Percentiles rank a stretch among this genome's conserved stretches.
phyloP scores from a whole-genome alignment of 768 basidiomycete genomes.

The Termitomyces sp. region DNA sequence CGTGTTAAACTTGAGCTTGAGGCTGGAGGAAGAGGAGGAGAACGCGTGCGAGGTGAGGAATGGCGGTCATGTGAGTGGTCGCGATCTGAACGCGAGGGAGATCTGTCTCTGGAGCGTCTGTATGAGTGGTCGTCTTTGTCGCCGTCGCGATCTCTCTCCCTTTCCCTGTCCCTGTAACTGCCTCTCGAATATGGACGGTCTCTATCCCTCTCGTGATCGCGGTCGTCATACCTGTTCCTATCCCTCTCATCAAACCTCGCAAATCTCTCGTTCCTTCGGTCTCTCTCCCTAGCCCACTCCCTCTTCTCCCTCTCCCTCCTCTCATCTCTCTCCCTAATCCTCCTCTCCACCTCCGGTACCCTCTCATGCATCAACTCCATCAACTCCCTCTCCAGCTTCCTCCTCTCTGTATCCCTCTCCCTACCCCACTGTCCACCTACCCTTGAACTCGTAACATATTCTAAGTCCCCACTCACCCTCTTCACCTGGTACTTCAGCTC shows the following conservation, averaged over 20 bases:
- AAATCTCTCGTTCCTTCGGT: constrained; percentile 79
- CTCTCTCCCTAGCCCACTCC: constrained; percentile 75
- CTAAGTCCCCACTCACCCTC: constrained; percentile 87
- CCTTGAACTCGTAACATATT: constrained; percentile 63
- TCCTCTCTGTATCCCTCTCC: constrained; percentile 80
- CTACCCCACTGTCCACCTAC: constrained; percentile 55
- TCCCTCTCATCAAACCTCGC: constrained; percentile 58
- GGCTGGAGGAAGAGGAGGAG: constrained; percentile 50
- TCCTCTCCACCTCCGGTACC: constrained; percentile 86
- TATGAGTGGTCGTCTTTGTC: constrained; percentile 35
- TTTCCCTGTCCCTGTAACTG: constrained; percentile 13
- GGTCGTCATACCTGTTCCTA: constrained; percentile 2
- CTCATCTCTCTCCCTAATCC: constrained; percentile 76
- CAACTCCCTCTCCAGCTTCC: constrained; percentile 86
- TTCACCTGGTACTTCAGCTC: constrained; percentile 83
- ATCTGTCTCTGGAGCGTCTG: constrained; percentile 24
- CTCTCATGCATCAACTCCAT: constrained; percentile 84
- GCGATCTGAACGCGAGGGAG: constrained; percentile 24
- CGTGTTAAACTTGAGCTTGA: constrained; percentile 27
- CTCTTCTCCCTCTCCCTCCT: constrained; percentile 74
- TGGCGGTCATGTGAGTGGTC: constrained; percentile 14
- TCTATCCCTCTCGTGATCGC: constrained; percentile 28
- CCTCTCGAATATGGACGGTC: constrained; percentile 26
- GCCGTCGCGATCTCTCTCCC: constrained; percentile 24
- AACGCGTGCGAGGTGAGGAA: constrained; percentile 44